Evolutionary conservation across 805 yeast genomes (phyloP).

Genomic region (Priceomyces melissophilus): DNA sequence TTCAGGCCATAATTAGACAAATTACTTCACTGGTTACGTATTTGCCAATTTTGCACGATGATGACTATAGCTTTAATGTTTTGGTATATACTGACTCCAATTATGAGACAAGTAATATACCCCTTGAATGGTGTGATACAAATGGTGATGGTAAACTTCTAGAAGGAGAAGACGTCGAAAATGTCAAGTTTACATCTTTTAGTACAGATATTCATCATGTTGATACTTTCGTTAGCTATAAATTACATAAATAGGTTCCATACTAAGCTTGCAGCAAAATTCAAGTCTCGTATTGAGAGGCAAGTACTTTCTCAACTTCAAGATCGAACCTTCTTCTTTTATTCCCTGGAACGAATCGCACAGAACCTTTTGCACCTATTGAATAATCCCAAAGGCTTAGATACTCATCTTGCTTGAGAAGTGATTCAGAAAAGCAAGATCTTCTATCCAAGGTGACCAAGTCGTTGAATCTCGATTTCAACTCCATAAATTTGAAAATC

Average conservation of each 20-base stretch:
- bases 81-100: conserved; percentile 74
- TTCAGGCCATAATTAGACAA: conserved; percentile 83
- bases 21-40: conserved; percentile 86
- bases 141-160: conserved; percentile 52
- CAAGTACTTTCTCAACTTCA: conserved; percentile 23
- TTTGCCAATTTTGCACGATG: conserved; percentile 64
- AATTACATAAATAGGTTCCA: conserved; percentile 19
- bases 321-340: conserved; percentile 44
- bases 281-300: not conserved
- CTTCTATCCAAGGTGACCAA: conserved; percentile 30
- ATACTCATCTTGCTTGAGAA: conserved; percentile 44
- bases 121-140: conserved; percentile 82
- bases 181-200: conserved; percentile 67
- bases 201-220: conserved; percentile 66
- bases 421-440: conserved; percentile 19
- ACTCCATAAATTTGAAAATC: conserved; percentile 44
- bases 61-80: conserved; percentile 73
- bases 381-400: conserved; percentile 43
- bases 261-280: not conserved
- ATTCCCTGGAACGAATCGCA: conserved; percentile 51
- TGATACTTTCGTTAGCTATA: conserved; percentile 68
- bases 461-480: conserved; percentile 41
- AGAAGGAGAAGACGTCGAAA: conserved; percentile 52
- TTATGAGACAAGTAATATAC: conserved; percentile 49
- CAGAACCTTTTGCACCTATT: conserved; percentile 36